phyloP scores from a whole-genome alignment of 106 monocot genomes.

The Platanthera guangdongensis region DNA sequence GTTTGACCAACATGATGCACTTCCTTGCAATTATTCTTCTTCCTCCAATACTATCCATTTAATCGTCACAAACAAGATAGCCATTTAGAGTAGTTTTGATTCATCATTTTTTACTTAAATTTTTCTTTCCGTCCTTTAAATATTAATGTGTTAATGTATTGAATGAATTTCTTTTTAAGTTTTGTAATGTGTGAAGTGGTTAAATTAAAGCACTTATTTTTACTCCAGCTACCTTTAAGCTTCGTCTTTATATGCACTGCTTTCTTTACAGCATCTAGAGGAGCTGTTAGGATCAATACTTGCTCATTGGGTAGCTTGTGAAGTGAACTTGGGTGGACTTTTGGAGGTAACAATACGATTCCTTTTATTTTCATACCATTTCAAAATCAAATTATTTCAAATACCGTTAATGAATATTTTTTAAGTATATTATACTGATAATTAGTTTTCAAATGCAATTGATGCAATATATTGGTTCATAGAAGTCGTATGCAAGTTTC shows the following conservation, averaged over 20 bases:
- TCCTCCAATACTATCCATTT: no score
- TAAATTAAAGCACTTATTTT: neutral
- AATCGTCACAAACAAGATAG: no score
- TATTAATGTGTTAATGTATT: neutral
- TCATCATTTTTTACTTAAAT: neutral
- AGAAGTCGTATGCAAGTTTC: no score
- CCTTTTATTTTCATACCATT: neutral
- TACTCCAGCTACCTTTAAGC: neutral
- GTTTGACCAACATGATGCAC: no score
- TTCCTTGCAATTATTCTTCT: no score
- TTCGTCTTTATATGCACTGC: conserved; percentile 4
- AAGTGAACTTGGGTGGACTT: conserved; percentile 65
- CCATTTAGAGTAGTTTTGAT: neutral
- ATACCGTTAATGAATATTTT: neutral
- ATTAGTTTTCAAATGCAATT: neutral
- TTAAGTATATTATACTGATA: neutral
- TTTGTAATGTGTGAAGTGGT: neutral
- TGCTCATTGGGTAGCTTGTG: conserved; percentile 70
- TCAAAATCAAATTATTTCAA: neutral
- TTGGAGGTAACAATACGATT: conserved; percentile 48
- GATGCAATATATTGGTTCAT: no score
- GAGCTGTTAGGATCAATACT: conserved; percentile 67
- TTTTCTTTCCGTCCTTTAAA: neutral
- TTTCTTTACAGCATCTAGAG: conserved; percentile 56
- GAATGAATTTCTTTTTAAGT: neutral